Evolutionary conservation across 2,329 filamentous ascomycete genomes (phyloP).

Genomic region (Xylariaceae sp.): DNA sequence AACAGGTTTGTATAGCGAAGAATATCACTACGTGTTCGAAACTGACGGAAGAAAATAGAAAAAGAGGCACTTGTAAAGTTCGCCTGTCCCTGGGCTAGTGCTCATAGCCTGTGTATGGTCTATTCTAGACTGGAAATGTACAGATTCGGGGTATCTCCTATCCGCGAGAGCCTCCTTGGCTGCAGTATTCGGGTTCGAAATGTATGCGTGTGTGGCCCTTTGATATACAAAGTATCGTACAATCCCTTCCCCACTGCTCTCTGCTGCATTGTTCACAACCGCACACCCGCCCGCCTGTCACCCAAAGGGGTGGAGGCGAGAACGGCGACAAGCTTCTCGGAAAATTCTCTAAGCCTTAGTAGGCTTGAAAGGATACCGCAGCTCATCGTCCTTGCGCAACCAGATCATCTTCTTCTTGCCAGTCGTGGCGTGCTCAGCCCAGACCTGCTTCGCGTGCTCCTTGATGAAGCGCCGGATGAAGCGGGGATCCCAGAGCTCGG

Average conservation of each 20-base stretch:
- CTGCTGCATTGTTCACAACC: background rate
- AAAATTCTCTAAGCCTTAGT: conserved; percentile 4
- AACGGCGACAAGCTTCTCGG: background rate
- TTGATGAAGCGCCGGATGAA: conserved; percentile 83
- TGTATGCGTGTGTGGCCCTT: too few relatives aligned
- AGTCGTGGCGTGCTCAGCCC: conserved; percentile 80
- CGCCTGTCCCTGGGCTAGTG: too few relatives aligned
- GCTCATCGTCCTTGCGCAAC: conserved; percentile 75
- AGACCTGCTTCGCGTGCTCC: conserved; percentile 70
- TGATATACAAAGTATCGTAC: conserved; percentile 12
- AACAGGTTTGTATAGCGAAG: too few relatives aligned
- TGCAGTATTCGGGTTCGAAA: too few relatives aligned
- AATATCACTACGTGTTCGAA: too few relatives aligned
- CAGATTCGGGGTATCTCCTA: too few relatives aligned
- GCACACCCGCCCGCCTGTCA: background rate
- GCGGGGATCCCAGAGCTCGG: conserved; percentile 92
- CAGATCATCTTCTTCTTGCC: conserved; percentile 91
- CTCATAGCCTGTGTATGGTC: too few relatives aligned
- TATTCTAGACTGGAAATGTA: too few relatives aligned
- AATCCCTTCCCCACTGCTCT: background rate
- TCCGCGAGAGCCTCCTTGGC: too few relatives aligned
- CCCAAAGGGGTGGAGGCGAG: background rate
- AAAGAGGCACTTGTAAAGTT: too few relatives aligned
- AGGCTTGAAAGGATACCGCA: conserved; percentile 58
- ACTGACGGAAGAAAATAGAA: too few relatives aligned